Evolutionary conservation across 1,284 basidiomycete species (phyloP), one percentile per base, ranked within the genome.

Genomic region (Salmacisia buchloeana): DNA sequence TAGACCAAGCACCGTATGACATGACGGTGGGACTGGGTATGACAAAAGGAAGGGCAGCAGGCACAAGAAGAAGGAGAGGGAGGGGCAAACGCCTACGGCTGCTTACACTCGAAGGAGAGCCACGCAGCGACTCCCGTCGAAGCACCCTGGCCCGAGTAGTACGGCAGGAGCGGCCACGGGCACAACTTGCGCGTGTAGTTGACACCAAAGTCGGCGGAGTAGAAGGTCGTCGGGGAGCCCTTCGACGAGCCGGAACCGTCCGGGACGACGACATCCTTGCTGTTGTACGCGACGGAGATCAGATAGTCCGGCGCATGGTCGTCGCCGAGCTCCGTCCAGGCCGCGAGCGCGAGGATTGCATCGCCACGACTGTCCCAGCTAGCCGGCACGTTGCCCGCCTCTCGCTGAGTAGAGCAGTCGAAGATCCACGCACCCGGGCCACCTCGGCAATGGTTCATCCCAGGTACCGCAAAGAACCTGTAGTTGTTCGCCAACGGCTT

Each of bases 381-480:
- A 3, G 58, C 27, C 2, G 67, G 67, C 4, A 58, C 41, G 43
- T 63, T 68, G n/a, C 67, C 67, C 3, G 45, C 33, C 41, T 54
- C 64, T 4, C 57, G 57, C 31, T 66, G 64, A 15, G 67, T 66
- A 10, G 57, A 21, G 10, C 31, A 27, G 27, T 65, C 67, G 31
- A 63, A 66, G 29, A 67, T 45, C 49, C 61, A 66, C 5, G 67
- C 25, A 15, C 67, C 67, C 4, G 43, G 15, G 0, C 67, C 67
- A 35, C 60, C 49, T 12, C 66, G 52, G 35, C 65, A 71, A 61
- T 74, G 72, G 15, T 34, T 34, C 41, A 71, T 73, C 10, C 72
- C 72, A 1, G 72, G 69, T 2, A 74, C 45, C 18, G 66, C 45
- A 63, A 62, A 74, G 60, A 69, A 59, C 9, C 63, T 61, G 56